phyloP scores from a whole-genome alignment of 805 yeast species.

The Myxozyma vanderwaltii region DNA sequence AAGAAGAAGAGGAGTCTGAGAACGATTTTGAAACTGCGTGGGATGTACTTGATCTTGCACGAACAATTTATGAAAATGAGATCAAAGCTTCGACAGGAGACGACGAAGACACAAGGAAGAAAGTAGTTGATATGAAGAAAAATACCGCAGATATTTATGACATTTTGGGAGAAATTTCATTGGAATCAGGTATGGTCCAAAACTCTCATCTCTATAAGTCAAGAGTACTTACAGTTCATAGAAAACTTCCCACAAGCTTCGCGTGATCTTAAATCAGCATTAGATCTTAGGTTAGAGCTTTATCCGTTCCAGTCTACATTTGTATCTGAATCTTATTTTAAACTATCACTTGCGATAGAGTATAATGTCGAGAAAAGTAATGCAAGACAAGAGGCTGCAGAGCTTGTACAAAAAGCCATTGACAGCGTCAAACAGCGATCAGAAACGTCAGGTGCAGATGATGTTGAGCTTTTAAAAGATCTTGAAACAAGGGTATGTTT shows the following conservation, averaged over 20 bases:
- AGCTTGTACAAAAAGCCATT: constrained; percentile 57
- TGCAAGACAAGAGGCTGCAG: constrained; percentile 50
- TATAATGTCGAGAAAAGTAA: constrained; percentile 58
- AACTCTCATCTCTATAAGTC: no score
- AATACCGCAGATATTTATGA: constrained; percentile 75
- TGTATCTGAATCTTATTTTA: constrained; percentile 78
- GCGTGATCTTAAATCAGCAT: constrained; percentile 61
- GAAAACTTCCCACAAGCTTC: constrained; percentile 84
- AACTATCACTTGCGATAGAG: constrained; percentile 76
- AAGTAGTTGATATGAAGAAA: constrained; percentile 45
- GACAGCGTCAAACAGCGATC: constrained; percentile 49
- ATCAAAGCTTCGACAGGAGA: constrained; percentile 39
- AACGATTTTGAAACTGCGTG: constrained; percentile 85
- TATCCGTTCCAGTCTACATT: constrained; percentile 51
- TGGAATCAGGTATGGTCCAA: constrained; percentile 58
- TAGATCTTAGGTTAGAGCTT: constrained; percentile 56
- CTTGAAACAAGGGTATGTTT: constrained; percentile 39
- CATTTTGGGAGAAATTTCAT: constrained; percentile 82
- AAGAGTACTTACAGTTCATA: neutral
- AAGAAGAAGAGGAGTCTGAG: constrained; percentile 43
- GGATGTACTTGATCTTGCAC: constrained; percentile 76
- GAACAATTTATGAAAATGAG: constrained; percentile 61
- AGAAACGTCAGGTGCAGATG: constrained; percentile 46
- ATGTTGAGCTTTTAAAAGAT: constrained; percentile 41
- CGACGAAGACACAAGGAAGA: constrained; percentile 35